These are phyloP conservation scores for Pseudocercospora macadamiae DNA, from an alignment of 2,329 filamentous ascomycete species.

Conservation along the genomic window DNA sequence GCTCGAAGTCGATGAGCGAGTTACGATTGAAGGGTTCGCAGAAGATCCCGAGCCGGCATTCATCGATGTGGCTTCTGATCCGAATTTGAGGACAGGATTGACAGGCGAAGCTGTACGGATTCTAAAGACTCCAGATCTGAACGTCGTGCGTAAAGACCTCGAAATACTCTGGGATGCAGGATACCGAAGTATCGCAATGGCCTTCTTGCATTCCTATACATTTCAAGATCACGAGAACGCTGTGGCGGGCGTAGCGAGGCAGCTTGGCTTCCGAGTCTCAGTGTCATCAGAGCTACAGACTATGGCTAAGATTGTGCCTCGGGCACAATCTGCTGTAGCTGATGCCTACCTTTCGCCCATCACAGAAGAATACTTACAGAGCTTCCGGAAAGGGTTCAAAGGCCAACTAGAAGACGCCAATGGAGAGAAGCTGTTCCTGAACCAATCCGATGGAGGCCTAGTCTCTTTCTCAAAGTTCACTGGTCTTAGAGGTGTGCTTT, in stretches of 20 bases:
- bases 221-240: slow-evolving; percentile 77
- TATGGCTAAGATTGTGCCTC: slow-evolving; percentile 76
- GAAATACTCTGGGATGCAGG: slow-evolving; percentile 67
- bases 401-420: slow-evolving; percentile 33
- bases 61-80: slow-evolving; percentile 20
- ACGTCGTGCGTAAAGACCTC: slow-evolving; percentile 52
- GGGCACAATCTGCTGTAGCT: slow-evolving; percentile 74
- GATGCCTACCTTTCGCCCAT: slow-evolving; percentile 77
- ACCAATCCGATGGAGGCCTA: slow-evolving; percentile 41
- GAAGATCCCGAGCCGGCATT: slow-evolving; percentile 49
- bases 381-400: slow-evolving; percentile 34
- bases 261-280: slow-evolving; percentile 86
- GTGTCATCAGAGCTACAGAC: slow-evolving; percentile 46
- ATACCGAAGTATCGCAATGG: slow-evolving; percentile 79
- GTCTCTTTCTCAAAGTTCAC: slow-evolving; percentile 52
- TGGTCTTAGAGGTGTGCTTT: slow-evolving; percentile 38
- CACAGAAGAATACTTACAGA: slow-evolving; percentile 69
- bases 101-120: slow-evolving; percentile 37
- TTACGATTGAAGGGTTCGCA: slow-evolving; percentile 82
- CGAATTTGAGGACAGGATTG: slow-evolving; percentile 28
- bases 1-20: slow-evolving; percentile 81
- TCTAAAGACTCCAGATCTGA: slow-evolving; percentile 29
- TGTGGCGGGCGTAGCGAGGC: slow-evolving; percentile 71
- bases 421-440: slow-evolving; percentile 70
- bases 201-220: slow-evolving; percentile 85